A percentile compares a stretch with the other conserved stretches of the same genome.
Evolutionary conservation across 2,329 filamentous ascomycete species (phyloP).

Genomic region (Pseudocercospora crystallina): DNA sequence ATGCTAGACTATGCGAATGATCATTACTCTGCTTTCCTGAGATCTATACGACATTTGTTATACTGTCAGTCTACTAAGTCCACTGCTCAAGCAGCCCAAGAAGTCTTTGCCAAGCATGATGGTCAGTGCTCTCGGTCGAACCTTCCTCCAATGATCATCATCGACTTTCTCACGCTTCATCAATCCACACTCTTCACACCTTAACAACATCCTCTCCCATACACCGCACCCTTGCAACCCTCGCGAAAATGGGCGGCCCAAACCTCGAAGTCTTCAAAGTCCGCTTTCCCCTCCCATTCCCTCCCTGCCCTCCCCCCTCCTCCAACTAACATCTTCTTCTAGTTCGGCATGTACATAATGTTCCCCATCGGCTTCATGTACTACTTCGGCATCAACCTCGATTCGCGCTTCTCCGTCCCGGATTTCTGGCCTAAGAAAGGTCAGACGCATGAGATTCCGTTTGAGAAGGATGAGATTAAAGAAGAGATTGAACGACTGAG

Average conservation of each 20-base stretch:
- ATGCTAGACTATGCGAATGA: too few relatives aligned
- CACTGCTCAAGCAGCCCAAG: too few relatives aligned
- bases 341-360: conserved; percentile 99
- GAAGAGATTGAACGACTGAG: conserved; percentile 74
- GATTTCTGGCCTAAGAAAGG: conserved; percentile 90
- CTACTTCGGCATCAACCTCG: conserved; percentile 98
- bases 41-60: too few relatives aligned
- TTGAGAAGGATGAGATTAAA: conserved; percentile 78
- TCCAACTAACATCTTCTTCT: not conserved
- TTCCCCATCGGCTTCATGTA: conserved; percentile 99
- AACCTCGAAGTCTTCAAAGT: conserved; percentile 97
- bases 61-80: too few relatives aligned
- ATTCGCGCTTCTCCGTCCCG: conserved; percentile 81
- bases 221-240: not conserved
- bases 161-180: conserved; percentile 2
- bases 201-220: not conserved
- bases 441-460: conserved; percentile 73
- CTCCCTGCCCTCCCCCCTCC: not conserved
- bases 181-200: not conserved
- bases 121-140: too few relatives aligned
- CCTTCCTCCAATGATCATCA: conserved; percentile 4
- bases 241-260: conserved; percentile 66
- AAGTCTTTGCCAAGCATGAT: too few relatives aligned
- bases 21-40: too few relatives aligned
- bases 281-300: conserved; percentile 16